Evolutionary conservation across 352 stramenopile genomes (phyloP), one percentile per base, ranked within the genome.

Genomic region (Plasmopara halstedii): DNA sequence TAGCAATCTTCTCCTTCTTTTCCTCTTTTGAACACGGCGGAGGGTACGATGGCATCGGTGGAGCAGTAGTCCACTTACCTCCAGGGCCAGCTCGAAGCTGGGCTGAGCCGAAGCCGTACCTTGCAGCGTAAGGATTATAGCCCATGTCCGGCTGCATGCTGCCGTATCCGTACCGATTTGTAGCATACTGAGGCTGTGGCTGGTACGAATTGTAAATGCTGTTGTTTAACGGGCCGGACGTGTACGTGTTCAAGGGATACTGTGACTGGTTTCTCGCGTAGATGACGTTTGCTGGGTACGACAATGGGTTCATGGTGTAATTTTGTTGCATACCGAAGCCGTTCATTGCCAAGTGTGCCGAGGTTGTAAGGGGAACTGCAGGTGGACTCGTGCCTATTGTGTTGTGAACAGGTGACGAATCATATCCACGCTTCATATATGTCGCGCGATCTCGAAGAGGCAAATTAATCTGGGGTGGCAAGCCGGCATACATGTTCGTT

Each of bases 1-100:
- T 76, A 4, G 73, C 72, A 39, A 90, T 88, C 55, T 88, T 88
- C 58, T 86, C 76, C 42, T 83, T 88, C 59, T 88, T 90, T 47
- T 90, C 79, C 50, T 90, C 76, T 38, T 80, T 81, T 0, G 79
- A 90, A 42, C 76, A 89, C 31, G 78, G 64, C 9, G 73, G 73
- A 17, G 76, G 76, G 36, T 85, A 88, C 48, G 76, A 84, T 20
- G 73, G 76, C 76, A 86, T 86, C 2, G 76, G 73, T 14, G 76
- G 73, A 13, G 69, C 62, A 7, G 67, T 73, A 14, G 72, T 82
- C 76, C 76, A 88, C 42, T 88, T 88, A 18, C 71, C 71, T 21
- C 71, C 64, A 36, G 64, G 63, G 1, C 71, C 62, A 23, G 64
- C 59, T 27, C 71, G 64, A 33, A 79, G 47, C 21, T 75, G 56